Evolutionary conservation across 2,329 filamentous ascomycete genomes (phyloP).

Genomic region (Magnaporthiopsis rhizophila): DNA sequence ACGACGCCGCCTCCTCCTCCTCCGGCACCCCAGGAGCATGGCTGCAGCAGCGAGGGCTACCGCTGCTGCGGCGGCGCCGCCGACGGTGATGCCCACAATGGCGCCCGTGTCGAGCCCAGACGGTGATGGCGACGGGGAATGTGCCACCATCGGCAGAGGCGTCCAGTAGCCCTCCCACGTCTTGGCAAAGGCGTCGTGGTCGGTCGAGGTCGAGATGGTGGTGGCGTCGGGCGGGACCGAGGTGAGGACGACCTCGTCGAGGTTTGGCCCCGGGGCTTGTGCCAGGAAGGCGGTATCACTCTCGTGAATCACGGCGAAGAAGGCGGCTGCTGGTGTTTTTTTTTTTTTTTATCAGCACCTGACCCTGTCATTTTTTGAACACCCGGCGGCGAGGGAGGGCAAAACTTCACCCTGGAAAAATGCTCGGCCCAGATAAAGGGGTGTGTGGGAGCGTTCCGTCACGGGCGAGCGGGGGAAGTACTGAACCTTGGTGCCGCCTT

Average conservation of each 20-base stretch:
- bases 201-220: not conserved
- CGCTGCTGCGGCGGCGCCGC: not conserved
- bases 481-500: constrained; percentile 10
- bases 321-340: no score
- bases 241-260: constrained; percentile 10
- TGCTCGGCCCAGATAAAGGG: constrained; percentile 14
- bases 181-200: not conserved
- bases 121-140: no score
- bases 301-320: constrained; percentile 14
- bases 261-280: constrained; percentile 14
- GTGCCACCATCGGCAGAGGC: not conserved
- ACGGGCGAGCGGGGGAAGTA: constrained; percentile 16
- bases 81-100: not conserved
- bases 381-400: no score
- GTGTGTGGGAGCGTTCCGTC: no score
- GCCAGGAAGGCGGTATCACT: constrained; percentile 13
- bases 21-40: not conserved
- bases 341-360: no score
- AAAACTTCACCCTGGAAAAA: constrained; percentile 12
- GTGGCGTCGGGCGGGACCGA: constrained; percentile 2
- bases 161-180: not conserved
- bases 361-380: no score
- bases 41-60: not conserved
- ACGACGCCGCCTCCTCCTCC: no score
- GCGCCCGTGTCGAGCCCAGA: not conserved